Percentiles rank a stretch among this genome's conserved stretches.
phyloP scores from a whole-genome alignment of 1,139 yeast species.

The Debaryomyces subglobosus region DNA sequence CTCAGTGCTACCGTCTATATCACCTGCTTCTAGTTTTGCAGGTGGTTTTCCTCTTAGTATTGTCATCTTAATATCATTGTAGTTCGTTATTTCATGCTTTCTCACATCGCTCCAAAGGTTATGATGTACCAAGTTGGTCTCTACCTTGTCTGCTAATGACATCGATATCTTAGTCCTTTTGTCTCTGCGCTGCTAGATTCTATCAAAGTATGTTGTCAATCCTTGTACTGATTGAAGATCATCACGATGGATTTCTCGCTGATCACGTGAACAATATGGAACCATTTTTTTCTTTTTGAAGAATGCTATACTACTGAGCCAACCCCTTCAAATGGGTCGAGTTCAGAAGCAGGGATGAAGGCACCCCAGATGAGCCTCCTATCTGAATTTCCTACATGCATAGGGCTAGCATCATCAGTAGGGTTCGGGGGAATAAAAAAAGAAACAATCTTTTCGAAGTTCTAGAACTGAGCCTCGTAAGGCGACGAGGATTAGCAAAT shows the following conservation, averaged over 20 bases:
- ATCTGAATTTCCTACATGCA: not conserved
- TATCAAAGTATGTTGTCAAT: not conserved
- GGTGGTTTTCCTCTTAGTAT: conserved; percentile 38
- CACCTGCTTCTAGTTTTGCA: conserved; percentile 26
- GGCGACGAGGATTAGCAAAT: not conserved
- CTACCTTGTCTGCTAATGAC: conserved; percentile 26
- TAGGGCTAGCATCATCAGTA: not conserved
- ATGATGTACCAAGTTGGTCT: conserved; percentile 53
- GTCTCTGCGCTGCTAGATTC: not conserved
- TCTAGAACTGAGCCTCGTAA: conserved; percentile 2
- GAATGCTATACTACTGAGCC: not conserved
- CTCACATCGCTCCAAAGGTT: conserved; percentile 54
- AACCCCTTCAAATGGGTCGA: not conserved
- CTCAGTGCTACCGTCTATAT: conserved; percentile 25
- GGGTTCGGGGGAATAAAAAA: not conserved
- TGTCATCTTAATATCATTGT: not conserved
- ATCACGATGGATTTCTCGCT: not conserved
- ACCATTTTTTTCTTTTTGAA: not conserved
- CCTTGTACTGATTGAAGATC: not conserved
- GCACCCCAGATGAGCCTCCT: not conserved
- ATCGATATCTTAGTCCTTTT: not conserved
- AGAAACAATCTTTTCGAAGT: not conserved
- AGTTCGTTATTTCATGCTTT: conserved; percentile 17
- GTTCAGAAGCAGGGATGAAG: not conserved
- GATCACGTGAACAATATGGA: not conserved